phyloP scores from a whole-genome alignment of 169 alveolate species.

The Plasmodium coatneyi region DNA sequence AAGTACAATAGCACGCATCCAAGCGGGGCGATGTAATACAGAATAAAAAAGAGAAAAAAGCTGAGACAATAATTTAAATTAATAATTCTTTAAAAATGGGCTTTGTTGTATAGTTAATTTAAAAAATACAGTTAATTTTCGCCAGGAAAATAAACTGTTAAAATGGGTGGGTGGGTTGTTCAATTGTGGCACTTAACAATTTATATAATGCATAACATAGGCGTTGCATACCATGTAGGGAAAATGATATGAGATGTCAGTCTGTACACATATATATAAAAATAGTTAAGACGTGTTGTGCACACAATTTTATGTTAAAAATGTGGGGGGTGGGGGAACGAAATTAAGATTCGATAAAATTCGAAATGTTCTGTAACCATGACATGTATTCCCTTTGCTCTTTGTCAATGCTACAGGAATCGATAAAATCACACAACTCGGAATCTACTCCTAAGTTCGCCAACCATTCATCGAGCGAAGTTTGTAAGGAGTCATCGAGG shows the following conservation, averaged over 20 bases:
- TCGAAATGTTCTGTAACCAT: conserved; percentile 85
- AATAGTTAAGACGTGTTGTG: not conserved
- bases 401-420: conserved; percentile 90
- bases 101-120: not conserved
- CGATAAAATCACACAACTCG: conserved; percentile 91
- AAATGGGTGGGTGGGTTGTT: not conserved
- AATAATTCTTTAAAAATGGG: conserved; percentile 36
- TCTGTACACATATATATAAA: conserved; percentile 5
- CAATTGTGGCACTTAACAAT: conserved; percentile 15
- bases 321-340: not conserved
- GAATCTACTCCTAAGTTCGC: conserved; percentile 88
- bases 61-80: conserved; percentile 10
- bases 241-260: not conserved
- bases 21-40: not conserved
- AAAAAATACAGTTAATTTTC: conserved; percentile 23
- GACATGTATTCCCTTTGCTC: conserved; percentile 88
- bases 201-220: conserved; percentile 6
- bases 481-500: conserved; percentile 91
- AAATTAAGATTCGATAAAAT: conserved; percentile 36
- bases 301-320: conserved; percentile 1
- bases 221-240: conserved; percentile 5
- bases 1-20: not conserved
- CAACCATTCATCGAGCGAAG: conserved; percentile 89
- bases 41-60: not conserved
- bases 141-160: conserved; percentile 29